A percentile compares a stretch with the other conserved stretches of the same genome.
phyloP scores from a whole-genome alignment of 1,139 yeast species.

The Debaryomyces udenii region DNA sequence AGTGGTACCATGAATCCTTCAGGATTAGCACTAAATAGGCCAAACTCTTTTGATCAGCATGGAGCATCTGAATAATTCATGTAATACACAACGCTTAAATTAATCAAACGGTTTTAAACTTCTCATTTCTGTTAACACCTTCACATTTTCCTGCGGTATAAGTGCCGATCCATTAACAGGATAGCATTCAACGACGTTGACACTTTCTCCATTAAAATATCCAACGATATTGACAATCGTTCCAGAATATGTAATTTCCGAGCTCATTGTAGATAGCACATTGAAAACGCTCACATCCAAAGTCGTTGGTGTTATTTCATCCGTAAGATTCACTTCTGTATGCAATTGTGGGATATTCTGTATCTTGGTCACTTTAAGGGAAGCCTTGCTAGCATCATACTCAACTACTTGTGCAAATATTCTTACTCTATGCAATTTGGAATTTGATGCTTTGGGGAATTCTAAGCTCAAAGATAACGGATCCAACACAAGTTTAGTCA shows the following conservation, averaged over 20 bases:
- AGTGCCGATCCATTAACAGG: conserved; percentile 18
- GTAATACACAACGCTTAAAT: not conserved
- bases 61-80: not conserved
- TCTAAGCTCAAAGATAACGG: conserved; percentile 24
- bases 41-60: not conserved
- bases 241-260: conserved; percentile 17
- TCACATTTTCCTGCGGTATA: conserved; percentile 16
- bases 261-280: conserved; percentile 13
- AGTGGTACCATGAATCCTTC: conserved; percentile 9
- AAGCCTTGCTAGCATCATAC: conserved; percentile 18
- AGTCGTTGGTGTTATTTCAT: not conserved
- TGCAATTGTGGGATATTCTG: conserved; percentile 15
- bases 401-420: conserved; percentile 33
- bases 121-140: conserved; percentile 19
- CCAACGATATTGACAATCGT: conserved; percentile 23
- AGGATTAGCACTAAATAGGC: not conserved
- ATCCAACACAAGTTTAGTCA: conserved; percentile 35
- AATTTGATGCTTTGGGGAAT: conserved; percentile 28
- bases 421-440: conserved; percentile 27
- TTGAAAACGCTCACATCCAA: conserved; percentile 13
- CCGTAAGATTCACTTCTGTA: not conserved
- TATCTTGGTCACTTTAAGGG: conserved; percentile 16
- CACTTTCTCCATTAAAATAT: conserved; percentile 20
- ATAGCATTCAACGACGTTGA: conserved; percentile 24
- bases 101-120: conserved; percentile 16